A percentile compares a stretch with the other conserved stretches of the same genome.
These are phyloP conservation scores for Thermothelomyces thermophilus DNA, from an alignment of 2,329 filamentous ascomycete species.

Conservation along the genomic window DNA sequence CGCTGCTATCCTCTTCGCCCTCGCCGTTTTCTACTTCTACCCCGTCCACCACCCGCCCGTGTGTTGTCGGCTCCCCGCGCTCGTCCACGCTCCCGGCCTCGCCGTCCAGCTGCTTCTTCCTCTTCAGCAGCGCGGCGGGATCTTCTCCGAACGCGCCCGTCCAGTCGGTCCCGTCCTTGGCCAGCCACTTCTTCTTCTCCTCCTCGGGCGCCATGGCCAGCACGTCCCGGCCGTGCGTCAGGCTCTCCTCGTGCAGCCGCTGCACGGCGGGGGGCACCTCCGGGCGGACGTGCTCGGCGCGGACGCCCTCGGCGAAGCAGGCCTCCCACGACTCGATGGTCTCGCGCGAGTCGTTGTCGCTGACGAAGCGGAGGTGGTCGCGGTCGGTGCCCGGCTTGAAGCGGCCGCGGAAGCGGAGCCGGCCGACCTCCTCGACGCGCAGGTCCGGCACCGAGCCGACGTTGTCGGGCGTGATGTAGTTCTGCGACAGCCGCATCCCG, in stretches of 20 bases:
- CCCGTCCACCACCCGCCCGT: neutral
- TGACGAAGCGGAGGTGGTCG: constrained; percentile 74
- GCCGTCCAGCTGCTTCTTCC: constrained; percentile 26
- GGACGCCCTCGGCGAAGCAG: constrained; percentile 80
- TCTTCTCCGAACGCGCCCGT: constrained; percentile 77
- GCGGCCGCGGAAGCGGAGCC: constrained; percentile 68
- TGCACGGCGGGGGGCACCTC: constrained; percentile 68
- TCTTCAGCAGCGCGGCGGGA: constrained; percentile 45
- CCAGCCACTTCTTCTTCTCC: constrained; percentile 71
- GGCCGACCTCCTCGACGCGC: constrained; percentile 71
- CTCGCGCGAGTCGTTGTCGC: constrained; percentile 82
- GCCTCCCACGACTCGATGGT: constrained; percentile 94
- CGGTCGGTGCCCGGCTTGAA: constrained; percentile 91
- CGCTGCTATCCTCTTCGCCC: neutral
- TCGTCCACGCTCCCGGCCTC: constrained; percentile 23
- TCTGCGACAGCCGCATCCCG: constrained; percentile 71
- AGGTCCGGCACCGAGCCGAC: constrained; percentile 63
- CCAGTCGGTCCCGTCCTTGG: constrained; percentile 79
- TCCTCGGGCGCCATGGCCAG: constrained; percentile 65
- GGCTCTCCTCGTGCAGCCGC: constrained; percentile 71
- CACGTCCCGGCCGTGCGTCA: constrained; percentile 74
- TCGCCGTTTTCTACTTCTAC: neutral
- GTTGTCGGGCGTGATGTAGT: constrained; percentile 82
- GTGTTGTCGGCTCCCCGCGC: neutral
- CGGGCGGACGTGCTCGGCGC: constrained; percentile 60